Conservation (phyloP, 208 protist species). For the Trypanosoma melophagium region DNA sequence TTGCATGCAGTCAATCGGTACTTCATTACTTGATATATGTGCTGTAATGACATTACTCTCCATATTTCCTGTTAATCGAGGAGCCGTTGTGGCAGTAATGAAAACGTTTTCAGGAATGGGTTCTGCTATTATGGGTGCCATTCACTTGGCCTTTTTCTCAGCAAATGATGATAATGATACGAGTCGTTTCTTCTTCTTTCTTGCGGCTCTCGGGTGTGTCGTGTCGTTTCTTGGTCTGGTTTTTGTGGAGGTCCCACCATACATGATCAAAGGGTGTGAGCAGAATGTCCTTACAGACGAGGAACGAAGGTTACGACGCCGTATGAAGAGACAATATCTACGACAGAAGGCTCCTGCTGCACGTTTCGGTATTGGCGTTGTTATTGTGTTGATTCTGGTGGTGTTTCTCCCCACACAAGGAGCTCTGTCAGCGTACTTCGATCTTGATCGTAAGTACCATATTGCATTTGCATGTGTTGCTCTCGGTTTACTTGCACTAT, state of each 20-base stretch:
- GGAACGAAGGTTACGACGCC: slow-evolving; percentile 31
- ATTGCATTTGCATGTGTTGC: slow-evolving; percentile 44
- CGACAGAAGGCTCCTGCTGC: slow-evolving; percentile 61
- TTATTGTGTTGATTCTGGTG: slow-evolving; percentile 49
- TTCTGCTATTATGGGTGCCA: slow-evolving; percentile 67
- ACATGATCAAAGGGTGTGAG: slow-evolving; percentile 70
- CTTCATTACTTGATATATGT: slow-evolving; percentile 68
- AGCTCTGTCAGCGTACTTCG: slow-evolving; percentile 39
- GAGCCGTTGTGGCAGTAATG: slow-evolving; percentile 81
- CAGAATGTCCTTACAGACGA: slow-evolving; percentile 38
- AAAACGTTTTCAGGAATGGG: slow-evolving; percentile 88
- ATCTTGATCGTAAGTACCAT: slow-evolving; percentile 33
- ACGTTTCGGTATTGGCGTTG: slow-evolving; percentile 64
- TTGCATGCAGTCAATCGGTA: slow-evolving; percentile 47
- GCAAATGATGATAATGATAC: slow-evolving; percentile 40
- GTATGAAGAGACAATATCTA: slow-evolving; percentile 51
- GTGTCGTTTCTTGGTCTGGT: slow-evolving; percentile 45
- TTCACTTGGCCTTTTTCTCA: slow-evolving; percentile 69
- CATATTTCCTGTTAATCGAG: slow-evolving; percentile 76
- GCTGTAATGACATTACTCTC: slow-evolving; percentile 76
- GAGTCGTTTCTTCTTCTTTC: slow-evolving; percentile 62
- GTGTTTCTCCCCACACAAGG: slow-evolving; percentile 64
- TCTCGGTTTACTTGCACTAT: slow-evolving; percentile 33
- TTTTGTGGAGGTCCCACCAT: slow-evolving; percentile 69
- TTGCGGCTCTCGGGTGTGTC: slow-evolving; percentile 36